phyloP scores from a whole-genome alignment of 306 rosid species.

The Purshia tridentata region DNA sequence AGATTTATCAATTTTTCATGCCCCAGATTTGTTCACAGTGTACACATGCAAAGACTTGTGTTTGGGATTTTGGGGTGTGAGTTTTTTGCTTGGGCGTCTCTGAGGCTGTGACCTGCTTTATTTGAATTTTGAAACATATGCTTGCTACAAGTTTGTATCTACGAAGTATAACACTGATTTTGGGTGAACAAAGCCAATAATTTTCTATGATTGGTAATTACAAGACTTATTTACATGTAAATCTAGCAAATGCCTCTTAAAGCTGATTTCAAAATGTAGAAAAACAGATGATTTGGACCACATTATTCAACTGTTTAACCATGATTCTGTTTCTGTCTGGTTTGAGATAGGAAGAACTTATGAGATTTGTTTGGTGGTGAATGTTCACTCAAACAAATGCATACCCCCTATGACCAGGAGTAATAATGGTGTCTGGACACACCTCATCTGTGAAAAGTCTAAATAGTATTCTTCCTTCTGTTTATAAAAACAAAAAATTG shows the following conservation, averaged over 20 bases:
- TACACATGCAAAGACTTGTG: too few relatives aligned
- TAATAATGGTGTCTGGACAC: neutral
- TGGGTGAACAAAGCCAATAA: neutral
- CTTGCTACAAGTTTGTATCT: neutral
- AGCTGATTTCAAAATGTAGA: neutral
- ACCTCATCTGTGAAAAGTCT: neutral
- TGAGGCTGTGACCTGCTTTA: neutral
- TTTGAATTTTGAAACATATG: neutral
- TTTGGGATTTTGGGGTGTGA: neutral
- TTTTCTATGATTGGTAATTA: neutral
- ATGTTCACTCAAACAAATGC: neutral
- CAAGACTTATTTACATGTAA: neutral
- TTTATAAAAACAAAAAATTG: too few relatives aligned
- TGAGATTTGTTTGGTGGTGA: neutral
- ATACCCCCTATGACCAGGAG: neutral
- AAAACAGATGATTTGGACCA: neutral
- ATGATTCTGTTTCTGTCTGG: neutral
- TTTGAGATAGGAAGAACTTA: neutral
- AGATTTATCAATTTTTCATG: too few relatives aligned
- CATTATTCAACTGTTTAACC: neutral
- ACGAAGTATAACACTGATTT: neutral
- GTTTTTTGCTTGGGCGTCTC: neutral
- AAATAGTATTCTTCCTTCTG: neutral
- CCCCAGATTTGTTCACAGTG: too few relatives aligned
- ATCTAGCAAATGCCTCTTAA: neutral